phyloP scores from a whole-genome alignment of 2,329 filamentous ascomycete genomes.

The Cladosporium velox region DNA sequence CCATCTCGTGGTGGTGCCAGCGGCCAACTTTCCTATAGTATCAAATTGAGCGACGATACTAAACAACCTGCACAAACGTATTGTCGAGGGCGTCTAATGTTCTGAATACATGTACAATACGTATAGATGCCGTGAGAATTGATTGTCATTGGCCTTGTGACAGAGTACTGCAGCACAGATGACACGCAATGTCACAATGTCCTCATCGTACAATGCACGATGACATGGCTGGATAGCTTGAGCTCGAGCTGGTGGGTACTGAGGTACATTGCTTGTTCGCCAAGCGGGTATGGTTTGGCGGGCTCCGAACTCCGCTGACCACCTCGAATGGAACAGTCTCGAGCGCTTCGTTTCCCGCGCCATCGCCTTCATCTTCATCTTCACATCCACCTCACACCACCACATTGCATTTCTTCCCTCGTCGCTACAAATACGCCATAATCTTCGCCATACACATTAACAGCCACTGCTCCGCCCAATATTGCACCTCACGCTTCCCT shows the following conservation, averaged over 20 bases:
- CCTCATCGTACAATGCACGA: not conserved
- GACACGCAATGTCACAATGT: not conserved
- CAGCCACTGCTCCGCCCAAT: not conserved
- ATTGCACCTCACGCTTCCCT: not conserved
- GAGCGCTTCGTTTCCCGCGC: not conserved
- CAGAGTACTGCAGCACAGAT: not conserved
- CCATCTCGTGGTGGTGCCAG: not conserved
- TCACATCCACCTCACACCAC: slow-evolving; percentile 3
- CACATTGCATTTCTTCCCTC: not conserved
- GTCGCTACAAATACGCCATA: not conserved
- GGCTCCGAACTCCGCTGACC: slow-evolving; percentile 10
- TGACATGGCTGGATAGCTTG: slow-evolving; percentile 1
- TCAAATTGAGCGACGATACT: not conserved
- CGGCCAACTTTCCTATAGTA: not conserved
- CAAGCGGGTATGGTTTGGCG: not conserved
- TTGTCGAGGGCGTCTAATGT: not conserved
- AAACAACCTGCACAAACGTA: not conserved
- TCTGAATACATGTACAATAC: not conserved
- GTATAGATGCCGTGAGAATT: not conserved
- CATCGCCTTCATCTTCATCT: not conserved
- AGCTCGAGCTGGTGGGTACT: not conserved
- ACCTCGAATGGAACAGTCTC: slow-evolving; percentile 1
- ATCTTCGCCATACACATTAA: not conserved
- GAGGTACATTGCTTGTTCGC: not conserved
- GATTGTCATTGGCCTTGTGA: not conserved